Base-by-base conservation (phyloP, 768 basidiomycete species). In the Boletellus ananas region DNA sequence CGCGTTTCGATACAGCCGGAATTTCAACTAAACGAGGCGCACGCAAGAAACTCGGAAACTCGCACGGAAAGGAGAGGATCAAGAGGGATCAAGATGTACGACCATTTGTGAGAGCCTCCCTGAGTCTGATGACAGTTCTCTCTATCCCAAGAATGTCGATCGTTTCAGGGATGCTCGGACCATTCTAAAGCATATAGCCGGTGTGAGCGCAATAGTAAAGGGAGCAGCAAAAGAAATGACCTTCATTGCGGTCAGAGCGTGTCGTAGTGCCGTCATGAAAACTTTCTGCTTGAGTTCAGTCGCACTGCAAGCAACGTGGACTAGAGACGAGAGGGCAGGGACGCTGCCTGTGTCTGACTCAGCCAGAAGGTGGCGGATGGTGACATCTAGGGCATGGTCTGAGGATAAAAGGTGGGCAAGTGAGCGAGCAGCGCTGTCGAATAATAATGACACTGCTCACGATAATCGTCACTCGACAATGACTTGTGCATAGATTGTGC, bases 231-330 rank as follows among this genome's bases (percentile, higher is more conserved):
- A 9, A 2, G 16, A 25, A 60, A 76, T n/a, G 49, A 87, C 94
- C 81, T 89, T 92, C 72, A 83, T 80, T 2, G 85, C 94, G 1
- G 87, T 93, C 57, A 96, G 63, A 3, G 86, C 87, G 61, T 89
- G 80, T 45, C 94, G 70, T 44, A 95, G 66, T 0, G 81, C 77
- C 2, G 78, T 84, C 83, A 94, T 85, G 57, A 90, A 81, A 18
- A 70, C 57, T 45, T 79, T 84, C 38, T 68, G 68, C 45, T 74
- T 70, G 12, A 79, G 49, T 3, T 65, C 68, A 2, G 73, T 58
- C 29, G 58, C 63, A 31, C 72, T 67, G 31, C 72, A 74, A 55
- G 76, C 75, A 12, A 73, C 67, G 23, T 80, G 74, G 8, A 86
- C 59, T 5, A 76, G 42, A 12, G 61, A 52, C 1, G 65, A 56